Evolutionary conservation across 2,329 filamentous ascomycete genomes (phyloP), one percentile per base, ranked within the genome.

Genomic region (Phialocephala subalpina): DNA sequence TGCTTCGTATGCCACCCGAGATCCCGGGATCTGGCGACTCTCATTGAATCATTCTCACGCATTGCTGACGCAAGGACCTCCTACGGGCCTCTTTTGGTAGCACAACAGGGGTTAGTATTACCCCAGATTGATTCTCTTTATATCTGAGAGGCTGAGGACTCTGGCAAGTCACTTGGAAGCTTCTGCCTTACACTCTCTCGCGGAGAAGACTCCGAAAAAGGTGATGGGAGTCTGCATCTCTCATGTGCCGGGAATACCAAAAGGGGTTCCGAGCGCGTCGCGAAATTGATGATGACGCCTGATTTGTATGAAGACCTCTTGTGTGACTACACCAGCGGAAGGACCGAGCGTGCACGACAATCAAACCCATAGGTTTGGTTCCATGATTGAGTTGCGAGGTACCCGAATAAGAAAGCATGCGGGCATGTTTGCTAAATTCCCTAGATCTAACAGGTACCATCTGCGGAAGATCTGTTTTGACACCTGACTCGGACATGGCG

Each of bases 391-490:
- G 2, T 22, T 25, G 8, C 45, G n/a, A 33, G 9, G 29, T 9
- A 33, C 29, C 29, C 9, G 29, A 11, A 7, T 1, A n/a, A 22
- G 45, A 11, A 49, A 25, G 45, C 45, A 49, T 22, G 18, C 9
- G 20, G 20, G 42, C 42, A n/a, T n/a, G 42, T n/a, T n/a, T 45
- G 5, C 42, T n/a, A n/a, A 5, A 45, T 7, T 45, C 42, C 20
- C 42, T 7, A 45, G 42, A 45, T 4, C 42, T 45, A 8, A n/a
- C 20, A 3, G 45, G 22, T 22, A 4, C 7, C n/a, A 22, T n/a
- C 45, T 49, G 20, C n/a, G 22, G 11, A n/a, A 49, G n/a, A 49
- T 14, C 45, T 22, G n/a, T 42, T 49, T 49, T 49, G 45, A 49
- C 20, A 8, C 45, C 22, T 12, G 45, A 11, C 2, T 22, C 40